phyloP scores from a whole-genome alignment of 2,329 filamentous ascomycete species.

The Colletotrichum plurivorum region DNA sequence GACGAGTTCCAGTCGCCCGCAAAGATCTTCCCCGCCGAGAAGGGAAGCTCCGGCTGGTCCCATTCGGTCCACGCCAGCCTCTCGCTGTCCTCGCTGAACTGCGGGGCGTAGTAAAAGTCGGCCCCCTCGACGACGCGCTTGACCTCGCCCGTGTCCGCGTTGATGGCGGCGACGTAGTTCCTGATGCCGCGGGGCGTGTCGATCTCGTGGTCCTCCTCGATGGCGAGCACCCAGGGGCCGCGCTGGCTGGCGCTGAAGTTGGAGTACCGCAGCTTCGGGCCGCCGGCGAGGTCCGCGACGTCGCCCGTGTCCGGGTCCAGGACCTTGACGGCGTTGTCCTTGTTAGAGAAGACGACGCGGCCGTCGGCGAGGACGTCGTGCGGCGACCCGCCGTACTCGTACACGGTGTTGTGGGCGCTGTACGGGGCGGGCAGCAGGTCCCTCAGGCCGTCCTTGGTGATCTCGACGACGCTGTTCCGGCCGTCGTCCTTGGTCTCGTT shows the following conservation, averaged over 20 bases:
- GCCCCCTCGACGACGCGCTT: constrained; percentile 57
- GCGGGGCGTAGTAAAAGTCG: constrained; percentile 68
- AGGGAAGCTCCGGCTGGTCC: constrained; percentile 68
- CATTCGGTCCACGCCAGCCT: constrained; percentile 68
- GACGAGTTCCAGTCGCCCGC: constrained; percentile 56
- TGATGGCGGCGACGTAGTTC: constrained; percentile 57
- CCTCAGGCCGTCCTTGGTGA: constrained; percentile 48
- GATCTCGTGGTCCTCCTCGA: constrained; percentile 65
- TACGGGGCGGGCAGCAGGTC: constrained; percentile 60
- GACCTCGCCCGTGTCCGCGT: constrained; percentile 57
- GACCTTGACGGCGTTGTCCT: constrained; percentile 58
- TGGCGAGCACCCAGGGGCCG: constrained; percentile 61
- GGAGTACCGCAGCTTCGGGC: constrained; percentile 57
- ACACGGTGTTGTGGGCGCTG: constrained; percentile 61
- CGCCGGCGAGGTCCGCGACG: constrained; percentile 50
- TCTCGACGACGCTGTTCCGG: constrained; percentile 60
- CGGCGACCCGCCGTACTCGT: constrained; percentile 67
- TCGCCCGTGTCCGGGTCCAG: constrained; percentile 55
- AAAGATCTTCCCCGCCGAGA: constrained; percentile 61
- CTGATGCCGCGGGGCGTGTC: constrained; percentile 50
- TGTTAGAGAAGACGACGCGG: constrained; percentile 62
- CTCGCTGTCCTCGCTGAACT: constrained; percentile 61
- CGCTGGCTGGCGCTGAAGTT: constrained; percentile 60
- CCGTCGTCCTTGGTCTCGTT: constrained; percentile 56
- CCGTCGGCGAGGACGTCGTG: constrained; percentile 56